phyloP scores from a whole-genome alignment of 2,329 filamentous ascomycete genomes.

The Helotiales sp. region DNA sequence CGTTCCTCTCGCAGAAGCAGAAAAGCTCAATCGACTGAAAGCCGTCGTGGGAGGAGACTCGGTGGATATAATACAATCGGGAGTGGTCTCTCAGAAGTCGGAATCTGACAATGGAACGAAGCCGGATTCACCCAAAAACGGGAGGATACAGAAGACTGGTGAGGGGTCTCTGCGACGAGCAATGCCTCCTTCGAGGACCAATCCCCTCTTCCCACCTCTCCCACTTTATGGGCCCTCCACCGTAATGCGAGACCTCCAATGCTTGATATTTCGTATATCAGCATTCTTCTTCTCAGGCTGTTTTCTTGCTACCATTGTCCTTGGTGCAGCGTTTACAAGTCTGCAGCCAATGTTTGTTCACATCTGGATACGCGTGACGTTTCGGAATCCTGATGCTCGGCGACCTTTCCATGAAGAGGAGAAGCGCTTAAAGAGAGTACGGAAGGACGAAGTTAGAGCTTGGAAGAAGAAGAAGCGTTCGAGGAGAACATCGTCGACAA shows the following conservation, averaged over 20 bases:
- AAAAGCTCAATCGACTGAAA: conserved; percentile 69
- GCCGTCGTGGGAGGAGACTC: conserved; percentile 49
- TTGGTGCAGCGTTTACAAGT: conserved; percentile 73
- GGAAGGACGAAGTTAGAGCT: conserved; percentile 61
- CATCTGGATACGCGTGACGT: conserved; percentile 58
- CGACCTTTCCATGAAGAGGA: conserved; percentile 80
- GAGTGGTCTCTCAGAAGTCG: conserved; percentile 43
- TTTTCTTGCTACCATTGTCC: conserved; percentile 77
- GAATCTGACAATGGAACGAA: conserved; percentile 40
- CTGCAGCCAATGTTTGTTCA: conserved; percentile 58
- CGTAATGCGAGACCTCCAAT: conserved; percentile 67
- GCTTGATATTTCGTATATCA: conserved; percentile 64
- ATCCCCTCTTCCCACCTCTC: conserved; percentile 83
- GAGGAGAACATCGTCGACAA: conserved; percentile 46
- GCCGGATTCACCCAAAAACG: conserved; percentile 31
- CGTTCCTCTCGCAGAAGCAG: conserved; percentile 72
- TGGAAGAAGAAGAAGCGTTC: conserved; percentile 58
- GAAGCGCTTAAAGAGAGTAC: conserved; percentile 57
- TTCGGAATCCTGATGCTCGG: conserved; percentile 61
- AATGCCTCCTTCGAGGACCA: conserved; percentile 70
- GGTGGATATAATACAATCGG: conserved; percentile 44
- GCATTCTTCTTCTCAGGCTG: conserved; percentile 78
- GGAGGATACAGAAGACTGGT: conserved; percentile 50
- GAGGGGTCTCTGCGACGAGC: conserved; percentile 53
- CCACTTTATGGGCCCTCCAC: conserved; percentile 82